Evolutionary conservation across 1,284 basidiomycete species (phyloP).

Genomic region (Boletus semigastroideus): DNA sequence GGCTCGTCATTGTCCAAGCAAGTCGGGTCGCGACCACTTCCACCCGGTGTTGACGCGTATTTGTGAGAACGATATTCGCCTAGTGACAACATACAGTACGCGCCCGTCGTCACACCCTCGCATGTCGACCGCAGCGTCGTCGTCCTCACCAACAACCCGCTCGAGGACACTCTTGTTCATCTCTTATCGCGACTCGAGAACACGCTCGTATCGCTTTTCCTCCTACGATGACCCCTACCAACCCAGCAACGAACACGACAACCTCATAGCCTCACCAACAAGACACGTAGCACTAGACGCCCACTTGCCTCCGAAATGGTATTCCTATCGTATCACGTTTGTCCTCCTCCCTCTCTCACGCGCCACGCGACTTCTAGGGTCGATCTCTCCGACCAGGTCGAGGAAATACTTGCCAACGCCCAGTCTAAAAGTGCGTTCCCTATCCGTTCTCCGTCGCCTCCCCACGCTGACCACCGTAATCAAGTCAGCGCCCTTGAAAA

Average conservation of each 20-base stretch:
- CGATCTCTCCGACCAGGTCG: slow-evolving; percentile 86
- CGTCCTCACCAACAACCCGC: slow-evolving; percentile 60
- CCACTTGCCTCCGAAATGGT: slow-evolving; percentile 74
- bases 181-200: slow-evolving; percentile 86
- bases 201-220: slow-evolving; percentile 46
- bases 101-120: slow-evolving; percentile 13
- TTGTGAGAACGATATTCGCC: slow-evolving; percentile 17
- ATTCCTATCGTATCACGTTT: slow-evolving; percentile 6
- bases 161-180: slow-evolving; percentile 93
- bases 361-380: slow-evolving; percentile 59
- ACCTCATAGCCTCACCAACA: slow-evolving; percentile 55
- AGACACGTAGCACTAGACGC: slow-evolving; percentile 59
- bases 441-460: slow-evolving; percentile 14
- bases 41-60: slow-evolving; percentile 26
- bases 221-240: slow-evolving; percentile 43
- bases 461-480: slow-evolving; percentile 15
- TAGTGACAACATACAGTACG: slow-evolving; percentile 13
- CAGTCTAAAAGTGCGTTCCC: slow-evolving; percentile 73
- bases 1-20: background rate
- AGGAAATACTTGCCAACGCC: slow-evolving; percentile 69
- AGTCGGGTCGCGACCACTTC: background rate
- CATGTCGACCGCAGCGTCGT: slow-evolving; percentile 34
- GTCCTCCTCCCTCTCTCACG: slow-evolving; percentile 8
- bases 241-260: slow-evolving; percentile 65
- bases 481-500: slow-evolving; percentile 83